Evolutionary conservation across 2,329 filamentous ascomycete genomes (phyloP).

Genomic region (Cordyceps cateniannulata): DNA sequence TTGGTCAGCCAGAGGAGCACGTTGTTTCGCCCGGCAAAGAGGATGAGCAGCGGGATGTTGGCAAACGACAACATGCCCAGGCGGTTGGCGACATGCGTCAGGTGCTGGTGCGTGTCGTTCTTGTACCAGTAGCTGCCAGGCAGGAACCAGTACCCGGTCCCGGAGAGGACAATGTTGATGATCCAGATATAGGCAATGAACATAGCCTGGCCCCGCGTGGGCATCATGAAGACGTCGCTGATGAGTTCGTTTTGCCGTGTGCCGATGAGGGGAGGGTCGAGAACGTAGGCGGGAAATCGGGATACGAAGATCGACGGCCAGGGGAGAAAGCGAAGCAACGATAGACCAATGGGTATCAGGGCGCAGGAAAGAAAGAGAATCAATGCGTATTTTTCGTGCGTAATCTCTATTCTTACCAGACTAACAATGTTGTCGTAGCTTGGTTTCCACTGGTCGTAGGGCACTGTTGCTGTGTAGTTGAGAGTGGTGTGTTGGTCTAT

Average conservation of each 20-base stretch:
- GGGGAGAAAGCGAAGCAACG: constrained; percentile 24
- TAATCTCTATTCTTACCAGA: constrained; percentile 9
- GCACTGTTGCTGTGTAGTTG: constrained; percentile 14
- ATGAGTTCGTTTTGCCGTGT: constrained; percentile 14
- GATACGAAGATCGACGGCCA: constrained; percentile 10
- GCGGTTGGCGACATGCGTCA: constrained; percentile 29
- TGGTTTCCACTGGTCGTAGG: constrained; percentile 10
- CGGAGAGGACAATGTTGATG: constrained; percentile 28
- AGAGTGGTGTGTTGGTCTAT: constrained; percentile 4
- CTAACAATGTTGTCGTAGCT: constrained; percentile 10
- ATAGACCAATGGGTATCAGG: constrained; percentile 19
- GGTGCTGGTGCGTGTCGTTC: constrained; percentile 20
- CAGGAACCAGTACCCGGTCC: constrained; percentile 20
- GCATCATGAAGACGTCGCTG: constrained; percentile 18
- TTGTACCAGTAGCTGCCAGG: constrained; percentile 24
- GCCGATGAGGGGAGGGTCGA: constrained; percentile 17
- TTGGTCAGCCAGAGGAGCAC: constrained; percentile 37
- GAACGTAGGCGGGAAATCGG: constrained; percentile 15
- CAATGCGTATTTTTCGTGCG: constrained; percentile 19
- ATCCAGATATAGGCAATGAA: constrained; percentile 30
- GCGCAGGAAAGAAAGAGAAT: constrained; percentile 19
- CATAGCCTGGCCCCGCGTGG: constrained; percentile 31
- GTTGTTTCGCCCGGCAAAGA: constrained; percentile 39
- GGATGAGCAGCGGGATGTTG: constrained; percentile 31
- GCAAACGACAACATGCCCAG: constrained; percentile 32